These are phyloP conservation scores for Babesia ovis DNA, from an alignment of 169 alveolate genomes.

Conservation along the genomic window DNA sequence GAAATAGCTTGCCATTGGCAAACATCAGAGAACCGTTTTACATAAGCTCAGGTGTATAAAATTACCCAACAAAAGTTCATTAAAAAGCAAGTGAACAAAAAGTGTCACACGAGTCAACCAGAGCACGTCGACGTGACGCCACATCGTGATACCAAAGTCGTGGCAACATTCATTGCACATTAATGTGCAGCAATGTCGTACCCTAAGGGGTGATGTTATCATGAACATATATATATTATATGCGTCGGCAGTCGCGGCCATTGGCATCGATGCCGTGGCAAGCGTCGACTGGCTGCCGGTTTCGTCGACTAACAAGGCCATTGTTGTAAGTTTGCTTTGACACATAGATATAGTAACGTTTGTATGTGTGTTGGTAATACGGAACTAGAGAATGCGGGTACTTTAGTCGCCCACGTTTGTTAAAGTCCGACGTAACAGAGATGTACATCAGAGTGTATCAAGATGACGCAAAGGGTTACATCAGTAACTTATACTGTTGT, in stretches of 20 bases:
- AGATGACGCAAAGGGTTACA: too few relatives aligned
- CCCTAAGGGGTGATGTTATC: neutral
- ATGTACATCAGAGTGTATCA: too few relatives aligned
- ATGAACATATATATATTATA: neutral
- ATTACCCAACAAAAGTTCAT: too few relatives aligned
- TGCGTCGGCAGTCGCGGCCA: neutral
- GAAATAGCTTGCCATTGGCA: too few relatives aligned
- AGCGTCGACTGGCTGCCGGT: conserved; percentile 30
- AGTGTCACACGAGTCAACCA: neutral
- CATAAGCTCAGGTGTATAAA: too few relatives aligned
- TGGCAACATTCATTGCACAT: neutral
- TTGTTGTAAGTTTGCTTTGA: conserved; percentile 10
- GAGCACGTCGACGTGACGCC: neutral
- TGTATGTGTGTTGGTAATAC: too few relatives aligned
- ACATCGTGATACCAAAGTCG: neutral
- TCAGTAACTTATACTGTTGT: too few relatives aligned
- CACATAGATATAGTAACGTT: too few relatives aligned
- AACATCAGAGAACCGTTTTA: too few relatives aligned
- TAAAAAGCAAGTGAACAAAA: neutral
- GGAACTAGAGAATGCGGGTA: too few relatives aligned
- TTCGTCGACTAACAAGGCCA: neutral
- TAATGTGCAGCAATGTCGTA: neutral
- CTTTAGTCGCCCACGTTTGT: too few relatives aligned
- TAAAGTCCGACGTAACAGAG: too few relatives aligned
- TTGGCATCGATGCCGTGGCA: conserved; percentile 1